Base-by-base conservation (phyloP, 2,329 filamentous ascomycete species). In the Colletotrichum agaves region DNA sequence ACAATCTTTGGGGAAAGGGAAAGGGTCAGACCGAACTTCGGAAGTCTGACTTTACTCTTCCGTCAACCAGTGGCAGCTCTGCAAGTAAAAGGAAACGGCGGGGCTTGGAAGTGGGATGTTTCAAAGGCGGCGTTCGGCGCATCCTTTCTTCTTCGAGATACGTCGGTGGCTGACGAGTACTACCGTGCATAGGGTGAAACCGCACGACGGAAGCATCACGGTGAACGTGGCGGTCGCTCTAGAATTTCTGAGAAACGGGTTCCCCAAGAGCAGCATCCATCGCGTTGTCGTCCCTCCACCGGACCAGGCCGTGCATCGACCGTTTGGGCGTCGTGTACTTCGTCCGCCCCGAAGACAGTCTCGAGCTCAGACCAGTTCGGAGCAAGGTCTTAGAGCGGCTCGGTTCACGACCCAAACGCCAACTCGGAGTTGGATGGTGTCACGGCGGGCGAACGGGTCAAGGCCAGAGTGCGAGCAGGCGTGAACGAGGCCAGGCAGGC, bases 11-110 rank as follows among this genome's bases (percentile, higher is more conserved):
- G 75, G 74, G 77, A 0, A 75, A 77, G 12, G 78, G 78, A 0
- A 75, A 77, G 12, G 78, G 78, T 0, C 86, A 89, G 72, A 88
- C 86, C 0, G 86, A 89, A 89, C 70, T 80, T 87, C 41, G 85
- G 85, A 1, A 85, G 81, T 0, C 73, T 88, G 8, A 88, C 87
- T 0, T 77, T 88, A 8, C 80, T 89, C 0, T 88, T 88, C 77
- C 81, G 84, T 1, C 87, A 89, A 69, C 86, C 86, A 0, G 82
- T 88, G 11, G 84, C 84, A 0, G 86, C 84, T 2, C 77, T 88
- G 21, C 86, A 89, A 72, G 84, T 88, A 21, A 80, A 80, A n/a
- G 77, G 72, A 0, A 74, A 71, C 0, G 74, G 78, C 23, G 83
- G 80, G 0, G 72, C 78, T n/a, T 85, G 84, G 84, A 84, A 83